Percentiles rank a stretch among this genome's conserved stretches.
Conservation (phyloP, 768 basidiomycete species). For the Hericium rajendrae region DNA sequence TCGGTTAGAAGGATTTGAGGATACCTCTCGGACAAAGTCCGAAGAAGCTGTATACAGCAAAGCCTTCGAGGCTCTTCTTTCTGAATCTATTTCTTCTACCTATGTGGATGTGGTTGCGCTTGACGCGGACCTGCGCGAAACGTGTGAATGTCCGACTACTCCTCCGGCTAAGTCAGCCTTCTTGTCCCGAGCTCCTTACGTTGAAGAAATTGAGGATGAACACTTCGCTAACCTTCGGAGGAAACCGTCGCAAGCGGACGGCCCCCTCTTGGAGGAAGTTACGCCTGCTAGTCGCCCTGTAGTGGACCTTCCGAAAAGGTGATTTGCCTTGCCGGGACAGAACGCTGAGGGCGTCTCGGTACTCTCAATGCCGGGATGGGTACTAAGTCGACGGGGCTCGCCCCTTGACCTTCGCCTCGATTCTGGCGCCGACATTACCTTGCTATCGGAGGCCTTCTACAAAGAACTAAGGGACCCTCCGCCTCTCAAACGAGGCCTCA, state of each 20-base stretch:
- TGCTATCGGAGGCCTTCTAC: not conserved
- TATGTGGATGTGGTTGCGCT: not conserved
- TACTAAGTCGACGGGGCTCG: not conserved
- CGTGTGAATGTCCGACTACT: not conserved
- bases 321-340: not conserved
- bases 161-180: too few species aligned
- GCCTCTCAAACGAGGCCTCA: not conserved
- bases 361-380: not conserved
- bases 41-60: conserved; percentile 24
- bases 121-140: not conserved
- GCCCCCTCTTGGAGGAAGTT: not conserved
- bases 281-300: not conserved
- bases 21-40: conserved; percentile 27
- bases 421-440: not conserved
- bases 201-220: not conserved
- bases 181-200: not conserved
- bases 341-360: not conserved
- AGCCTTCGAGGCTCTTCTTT: not conserved
- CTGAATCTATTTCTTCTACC: not conserved
- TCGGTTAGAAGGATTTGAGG: conserved; percentile 16
- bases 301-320: not conserved
- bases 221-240: not conserved
- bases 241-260: not conserved
- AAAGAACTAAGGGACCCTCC: not conserved
- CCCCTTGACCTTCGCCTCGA: not conserved